Base-by-base conservation (phyloP, 2,329 filamentous ascomycete genomes). In the Whalleya microplaca region DNA sequence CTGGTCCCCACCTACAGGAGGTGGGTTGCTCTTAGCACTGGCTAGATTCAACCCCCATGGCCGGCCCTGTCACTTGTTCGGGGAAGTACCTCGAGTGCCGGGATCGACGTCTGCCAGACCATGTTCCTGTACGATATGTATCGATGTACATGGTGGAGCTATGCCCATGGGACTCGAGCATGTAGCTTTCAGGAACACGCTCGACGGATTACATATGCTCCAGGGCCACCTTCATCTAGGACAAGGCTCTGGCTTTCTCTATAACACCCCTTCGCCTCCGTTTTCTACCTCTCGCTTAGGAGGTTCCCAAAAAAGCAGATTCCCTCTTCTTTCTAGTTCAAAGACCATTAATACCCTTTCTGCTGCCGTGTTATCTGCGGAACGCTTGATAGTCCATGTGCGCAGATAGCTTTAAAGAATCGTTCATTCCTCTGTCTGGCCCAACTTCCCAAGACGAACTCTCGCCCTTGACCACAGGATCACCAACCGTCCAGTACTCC, bases 251-350 rank as follows among this genome's bases (percentile, higher is more conserved):
- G 50, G 43, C 29, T 55, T 51, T 62, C 45, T 64, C 64, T 67
- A 67, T 66, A 66, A 67, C 59, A 66, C 48, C 56, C 62, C 59
- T 62, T 63, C 54, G 21, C 58, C 56, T 59, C 59, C 62, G 55
- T 56, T 45, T 63, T 50, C 56, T 59, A 47, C 56, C 53, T 64
- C 53, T 45, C 50, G 48, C 53, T 62, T 60, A 51, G 55, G 16
- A 53, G 43, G 42, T 50, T 57, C 55, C 58, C 46, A 19, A 43
- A 48, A 64, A 66, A 58, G 58, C 62, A 66, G 56, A 63, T 59
- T 59, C 54, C 43, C 41, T 44, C 41, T 42, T 50, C 51, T 48
- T 51, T 57, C 51, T 14, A 53, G 53, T 51, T 54, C 23, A 37
- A 56, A 29, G 52, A n/a, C 54, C 40, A 29, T 48, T 45, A 53